phyloP scores from a whole-genome alignment of 805 yeast genomes.

The Barnettozyma botsteinii region DNA sequence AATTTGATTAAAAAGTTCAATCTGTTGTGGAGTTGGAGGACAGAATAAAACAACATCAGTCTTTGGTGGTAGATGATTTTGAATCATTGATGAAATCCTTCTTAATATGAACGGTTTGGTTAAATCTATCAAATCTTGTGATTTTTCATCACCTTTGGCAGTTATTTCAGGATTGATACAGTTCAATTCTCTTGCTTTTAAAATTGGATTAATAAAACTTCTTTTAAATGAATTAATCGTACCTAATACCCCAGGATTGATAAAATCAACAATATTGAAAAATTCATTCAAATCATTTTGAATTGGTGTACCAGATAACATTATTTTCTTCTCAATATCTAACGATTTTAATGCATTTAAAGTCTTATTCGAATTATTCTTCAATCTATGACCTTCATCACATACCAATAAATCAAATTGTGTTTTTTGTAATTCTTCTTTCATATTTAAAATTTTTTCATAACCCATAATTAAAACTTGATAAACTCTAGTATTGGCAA shows the following conservation, averaged over 20 bases:
- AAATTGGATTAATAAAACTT: constrained; percentile 63
- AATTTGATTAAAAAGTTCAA: constrained; percentile 47
- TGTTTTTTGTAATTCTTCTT: constrained; percentile 38
- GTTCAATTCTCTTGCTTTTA: constrained; percentile 59
- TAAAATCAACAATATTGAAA: constrained; percentile 70
- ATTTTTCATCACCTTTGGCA: constrained; percentile 52
- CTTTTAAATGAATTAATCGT: constrained; percentile 51
- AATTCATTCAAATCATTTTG: constrained; percentile 89
- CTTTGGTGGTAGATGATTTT: constrained; percentile 61
- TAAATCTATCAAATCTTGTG: constrained; percentile 55
- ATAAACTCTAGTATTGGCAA: constrained; percentile 59
- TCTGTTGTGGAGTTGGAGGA: constrained; percentile 64
- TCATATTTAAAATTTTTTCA: constrained; percentile 62
- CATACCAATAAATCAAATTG: constrained; percentile 64
- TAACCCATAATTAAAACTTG: constrained; percentile 85
- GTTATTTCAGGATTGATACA: constrained; percentile 45
- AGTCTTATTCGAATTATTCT: constrained; percentile 66
- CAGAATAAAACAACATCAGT: constrained; percentile 75
- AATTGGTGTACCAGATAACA: constrained; percentile 87
- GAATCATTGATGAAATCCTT: constrained; percentile 55
- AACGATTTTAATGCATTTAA: constrained; percentile 49
- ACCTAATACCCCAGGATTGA: constrained; percentile 82
- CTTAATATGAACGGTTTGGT: constrained; percentile 69
- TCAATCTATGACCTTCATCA: constrained; percentile 93
- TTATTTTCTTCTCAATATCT: constrained; percentile 40